A percentile compares a stretch with the other conserved stretches of the same genome.
phyloP scores from a whole-genome alignment of 2,329 filamentous ascomycete species.

The Arachnopeziza araneosa region DNA sequence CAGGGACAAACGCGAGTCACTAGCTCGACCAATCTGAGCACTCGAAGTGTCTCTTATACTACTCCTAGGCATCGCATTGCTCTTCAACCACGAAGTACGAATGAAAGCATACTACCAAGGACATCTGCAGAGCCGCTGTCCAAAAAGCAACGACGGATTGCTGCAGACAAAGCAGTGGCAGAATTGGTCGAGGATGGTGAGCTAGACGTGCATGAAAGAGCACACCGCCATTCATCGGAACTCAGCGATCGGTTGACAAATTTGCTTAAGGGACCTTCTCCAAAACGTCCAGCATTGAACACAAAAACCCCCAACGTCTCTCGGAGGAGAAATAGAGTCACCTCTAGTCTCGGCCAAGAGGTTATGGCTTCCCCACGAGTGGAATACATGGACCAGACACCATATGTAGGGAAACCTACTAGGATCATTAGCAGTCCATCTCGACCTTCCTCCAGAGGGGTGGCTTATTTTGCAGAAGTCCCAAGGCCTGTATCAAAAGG shows the following conservation, averaged over 20 bases:
- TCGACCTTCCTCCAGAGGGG: background rate
- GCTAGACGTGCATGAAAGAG: background rate
- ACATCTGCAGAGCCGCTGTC: slow-evolving; percentile 12
- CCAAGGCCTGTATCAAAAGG: slow-evolving; percentile 7
- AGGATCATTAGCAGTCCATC: slow-evolving; percentile 2
- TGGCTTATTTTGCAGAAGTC: background rate
- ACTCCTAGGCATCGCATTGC: slow-evolving; percentile 3
- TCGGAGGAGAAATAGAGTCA: background rate
- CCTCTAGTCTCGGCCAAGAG: background rate
- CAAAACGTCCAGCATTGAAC: background rate
- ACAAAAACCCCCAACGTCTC: background rate
- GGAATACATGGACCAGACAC: background rate
- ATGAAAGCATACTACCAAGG: slow-evolving; percentile 22
- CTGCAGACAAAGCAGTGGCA: slow-evolving; percentile 13
- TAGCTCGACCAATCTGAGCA: background rate
- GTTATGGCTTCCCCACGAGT: background rate
- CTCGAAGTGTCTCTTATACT: background rate
- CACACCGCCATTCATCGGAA: background rate
- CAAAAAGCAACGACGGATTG: slow-evolving; percentile 17
- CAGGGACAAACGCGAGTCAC: background rate
- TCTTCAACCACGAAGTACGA: slow-evolving; percentile 25
- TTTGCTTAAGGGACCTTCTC: slow-evolving; percentile 22
- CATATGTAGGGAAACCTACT: background rate
- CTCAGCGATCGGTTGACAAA: slow-evolving; percentile 8
- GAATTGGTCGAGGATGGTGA: slow-evolving; percentile 25